phyloP scores from a whole-genome alignment of 2,329 filamentous ascomycete species.

The Fusarium sp. region DNA sequence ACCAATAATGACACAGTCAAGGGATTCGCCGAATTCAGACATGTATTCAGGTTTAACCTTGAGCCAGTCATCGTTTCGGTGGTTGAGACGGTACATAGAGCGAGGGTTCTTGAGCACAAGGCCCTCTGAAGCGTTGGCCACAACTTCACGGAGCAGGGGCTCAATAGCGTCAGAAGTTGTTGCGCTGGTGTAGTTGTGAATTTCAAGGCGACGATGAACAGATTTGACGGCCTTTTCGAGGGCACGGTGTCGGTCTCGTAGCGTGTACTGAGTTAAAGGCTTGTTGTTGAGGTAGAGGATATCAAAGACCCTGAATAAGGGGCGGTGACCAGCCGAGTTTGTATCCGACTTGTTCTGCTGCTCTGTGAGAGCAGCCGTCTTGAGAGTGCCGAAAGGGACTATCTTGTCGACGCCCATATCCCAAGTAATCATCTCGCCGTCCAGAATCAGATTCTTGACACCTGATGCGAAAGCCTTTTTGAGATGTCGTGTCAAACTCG shows the following conservation, averaged over 20 bases:
- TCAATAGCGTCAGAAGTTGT: slow-evolving; percentile 80
- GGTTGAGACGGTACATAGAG: slow-evolving; percentile 87
- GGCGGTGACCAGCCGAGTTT: slow-evolving; percentile 63
- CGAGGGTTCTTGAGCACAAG: slow-evolving; percentile 93
- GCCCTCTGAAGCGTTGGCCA: slow-evolving; percentile 89
- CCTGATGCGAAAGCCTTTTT: slow-evolving; percentile 79
- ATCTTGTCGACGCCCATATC: slow-evolving; percentile 87
- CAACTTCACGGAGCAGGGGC: slow-evolving; percentile 80
- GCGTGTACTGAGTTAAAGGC: slow-evolving; percentile 82
- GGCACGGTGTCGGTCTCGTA: slow-evolving; percentile 82
- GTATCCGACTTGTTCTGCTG: slow-evolving; percentile 73
- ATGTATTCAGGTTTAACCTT: slow-evolving; percentile 99
- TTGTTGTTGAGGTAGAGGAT: slow-evolving; percentile 88
- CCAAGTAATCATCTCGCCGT: slow-evolving; percentile 99
- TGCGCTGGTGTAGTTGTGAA: slow-evolving; percentile 78
- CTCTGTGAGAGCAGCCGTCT: slow-evolving; percentile 86
- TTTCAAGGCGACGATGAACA: slow-evolving; percentile 82
- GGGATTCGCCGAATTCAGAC: slow-evolving; percentile 92
- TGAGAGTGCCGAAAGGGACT: slow-evolving; percentile 91
- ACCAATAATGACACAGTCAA: slow-evolving; percentile 90
- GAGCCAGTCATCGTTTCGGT: slow-evolving; percentile 95
- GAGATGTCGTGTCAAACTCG: slow-evolving; percentile 84
- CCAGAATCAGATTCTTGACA: slow-evolving; percentile 88
- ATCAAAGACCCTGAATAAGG: slow-evolving; percentile 89
- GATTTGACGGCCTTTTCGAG: slow-evolving; percentile 77